phyloP scores from a whole-genome alignment of 371 early-diverging fungal genomes.

The Mortierella sp. region DNA sequence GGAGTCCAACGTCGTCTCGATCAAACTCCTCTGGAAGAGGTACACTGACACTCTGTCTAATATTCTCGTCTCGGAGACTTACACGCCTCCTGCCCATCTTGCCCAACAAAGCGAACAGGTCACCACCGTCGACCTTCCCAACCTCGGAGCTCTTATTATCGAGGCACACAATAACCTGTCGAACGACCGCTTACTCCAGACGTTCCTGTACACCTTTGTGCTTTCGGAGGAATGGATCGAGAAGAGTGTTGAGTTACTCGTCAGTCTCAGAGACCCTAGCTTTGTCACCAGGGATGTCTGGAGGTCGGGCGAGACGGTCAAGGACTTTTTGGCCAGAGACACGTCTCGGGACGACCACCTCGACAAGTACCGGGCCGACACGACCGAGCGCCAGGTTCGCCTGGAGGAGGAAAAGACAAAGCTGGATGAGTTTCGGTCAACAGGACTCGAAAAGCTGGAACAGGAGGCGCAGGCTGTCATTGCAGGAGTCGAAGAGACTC shows the following conservation, averaged over 20 bases:
- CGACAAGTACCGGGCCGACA: conserved; percentile 20
- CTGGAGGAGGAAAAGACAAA: conserved; percentile 45
- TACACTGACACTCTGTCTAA: conserved; percentile 28
- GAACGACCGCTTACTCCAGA: conserved; percentile 40
- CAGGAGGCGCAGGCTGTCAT: conserved; percentile 36
- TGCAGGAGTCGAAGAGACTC: conserved; percentile 28
- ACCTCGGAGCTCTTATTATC: conserved; percentile 19
- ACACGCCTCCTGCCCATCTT: conserved; percentile 44
- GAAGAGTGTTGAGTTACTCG: conserved; percentile 43
- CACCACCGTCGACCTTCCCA: conserved; percentile 25
- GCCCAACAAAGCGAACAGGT: conserved; percentile 19
- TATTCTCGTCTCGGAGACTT: conserved; percentile 29
- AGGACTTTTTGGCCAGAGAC: conserved; percentile 36
- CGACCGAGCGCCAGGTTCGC: conserved; percentile 23
- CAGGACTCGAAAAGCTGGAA: conserved; percentile 24
- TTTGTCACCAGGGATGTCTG: conserved; percentile 52
- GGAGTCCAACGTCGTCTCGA: conserved; percentile 36
- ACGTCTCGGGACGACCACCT: conserved; percentile 27
- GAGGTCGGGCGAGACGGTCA: conserved; percentile 24
- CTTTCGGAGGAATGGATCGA: conserved; percentile 32
- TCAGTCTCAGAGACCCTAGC: conserved; percentile 21
- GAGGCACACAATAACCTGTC: conserved; percentile 29
- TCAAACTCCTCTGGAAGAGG: conserved; percentile 32
- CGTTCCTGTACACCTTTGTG: conserved; percentile 26
- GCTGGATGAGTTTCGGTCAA: conserved; percentile 25